phyloP scores from a whole-genome alignment of 148 eudicot genomes.

The Silene latifolia region DNA sequence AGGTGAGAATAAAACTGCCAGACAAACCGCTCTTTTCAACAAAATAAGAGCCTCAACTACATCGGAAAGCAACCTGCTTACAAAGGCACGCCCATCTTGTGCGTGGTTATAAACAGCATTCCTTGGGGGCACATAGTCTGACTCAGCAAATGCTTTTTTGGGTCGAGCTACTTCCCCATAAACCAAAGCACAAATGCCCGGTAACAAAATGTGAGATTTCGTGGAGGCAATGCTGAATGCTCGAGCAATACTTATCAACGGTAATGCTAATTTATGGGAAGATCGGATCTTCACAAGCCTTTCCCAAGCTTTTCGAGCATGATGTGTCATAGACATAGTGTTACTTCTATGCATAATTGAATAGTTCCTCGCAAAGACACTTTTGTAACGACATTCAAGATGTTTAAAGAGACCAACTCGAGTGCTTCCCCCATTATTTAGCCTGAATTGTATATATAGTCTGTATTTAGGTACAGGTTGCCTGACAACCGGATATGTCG shows the following conservation, averaged over 20 bases:
- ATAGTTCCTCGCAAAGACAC: conserved; percentile 33
- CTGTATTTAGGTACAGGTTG: conserved; percentile 37
- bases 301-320: conserved; percentile 70
- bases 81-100: conserved; percentile 61
- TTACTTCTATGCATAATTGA: conserved; percentile 32
- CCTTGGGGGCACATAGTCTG: conserved; percentile 43
- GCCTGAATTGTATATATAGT: conserved; percentile 34
- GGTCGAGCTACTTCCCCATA: conserved; percentile 57
- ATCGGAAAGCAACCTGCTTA: conserved; percentile 44
- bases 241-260: conserved; percentile 56
- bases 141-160: conserved; percentile 37
- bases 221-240: conserved; percentile 74
- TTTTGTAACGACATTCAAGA: conserved; percentile 26
- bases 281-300: conserved; percentile 35
- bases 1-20: conserved; percentile 77
- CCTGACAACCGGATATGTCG: conserved; percentile 25
- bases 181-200: conserved; percentile 58
- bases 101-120: conserved; percentile 51
- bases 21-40: conserved; percentile 63
- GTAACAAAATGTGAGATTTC: conserved; percentile 62
- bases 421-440: conserved; percentile 28
- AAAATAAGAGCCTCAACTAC: conserved; percentile 52
- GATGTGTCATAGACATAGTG: conserved; percentile 34
- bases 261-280: conserved; percentile 21
- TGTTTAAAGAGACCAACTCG: conserved; percentile 21